Conservation (phyloP, 192 early-diverging fungal genomes). For the Entophlyctis luteolus region DNA sequence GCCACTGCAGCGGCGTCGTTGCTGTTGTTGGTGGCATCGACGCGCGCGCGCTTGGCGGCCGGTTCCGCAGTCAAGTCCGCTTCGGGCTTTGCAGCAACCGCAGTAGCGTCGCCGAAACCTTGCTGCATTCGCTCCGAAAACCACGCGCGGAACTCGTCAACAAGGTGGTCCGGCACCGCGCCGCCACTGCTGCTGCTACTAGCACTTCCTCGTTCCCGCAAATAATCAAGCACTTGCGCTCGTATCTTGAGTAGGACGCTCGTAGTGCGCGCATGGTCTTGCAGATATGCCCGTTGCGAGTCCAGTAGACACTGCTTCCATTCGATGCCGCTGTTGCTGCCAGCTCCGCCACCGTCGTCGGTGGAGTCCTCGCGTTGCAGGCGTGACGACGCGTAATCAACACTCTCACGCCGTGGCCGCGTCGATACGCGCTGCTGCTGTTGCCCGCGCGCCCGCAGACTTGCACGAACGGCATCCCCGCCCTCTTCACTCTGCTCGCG, state of each 20-base stretch:
- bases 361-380: too few relatives aligned
- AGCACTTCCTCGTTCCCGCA: not conserved
- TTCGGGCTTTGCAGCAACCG: not conserved
- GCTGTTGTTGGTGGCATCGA: not conserved
- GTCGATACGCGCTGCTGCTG: too few relatives aligned
- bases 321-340: not conserved
- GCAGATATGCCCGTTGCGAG: not conserved
- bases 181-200: too few relatives aligned
- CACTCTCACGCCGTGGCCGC: too few relatives aligned
- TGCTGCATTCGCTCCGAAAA: not conserved
- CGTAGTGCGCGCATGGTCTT: not conserved
- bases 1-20: not conserved
- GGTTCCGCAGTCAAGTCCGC: not conserved
- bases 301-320: not conserved
- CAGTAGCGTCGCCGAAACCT: not conserved
- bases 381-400: too few relatives aligned
- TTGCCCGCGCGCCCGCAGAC: too few relatives aligned
- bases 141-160: not conserved
- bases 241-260: not conserved
- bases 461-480: too few relatives aligned
- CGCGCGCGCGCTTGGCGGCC: not conserved
- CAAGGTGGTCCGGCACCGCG: not conserved
- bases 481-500: too few relatives aligned
- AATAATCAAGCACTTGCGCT: not conserved
- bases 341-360: too few relatives aligned